Evolutionary conservation across 2,329 filamentous ascomycete genomes (phyloP).

Genomic region (Zymoseptoria pseudotritici): DNA sequence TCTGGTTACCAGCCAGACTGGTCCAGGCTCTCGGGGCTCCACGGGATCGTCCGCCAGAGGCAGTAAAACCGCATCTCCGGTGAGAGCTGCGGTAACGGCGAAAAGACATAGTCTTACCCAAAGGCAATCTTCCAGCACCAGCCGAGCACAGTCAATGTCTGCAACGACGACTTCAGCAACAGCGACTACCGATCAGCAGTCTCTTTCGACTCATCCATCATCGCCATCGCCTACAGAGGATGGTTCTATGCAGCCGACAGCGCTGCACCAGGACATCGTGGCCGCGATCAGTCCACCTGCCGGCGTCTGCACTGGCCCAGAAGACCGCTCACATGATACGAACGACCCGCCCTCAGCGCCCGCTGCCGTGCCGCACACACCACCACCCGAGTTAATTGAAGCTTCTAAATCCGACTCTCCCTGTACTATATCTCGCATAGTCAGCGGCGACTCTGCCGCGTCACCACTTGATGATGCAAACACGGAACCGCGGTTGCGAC

Average conservation of each 20-base stretch:
- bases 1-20: constrained; percentile 26
- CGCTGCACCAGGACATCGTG: not conserved
- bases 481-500: constrained; percentile 16
- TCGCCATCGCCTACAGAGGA: constrained; percentile 26
- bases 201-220: constrained; percentile 29
- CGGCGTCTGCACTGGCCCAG: constrained; percentile 10
- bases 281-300: not conserved
- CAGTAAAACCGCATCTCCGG: constrained; percentile 13
- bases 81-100: constrained; percentile 5
- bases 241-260: constrained; percentile 10
- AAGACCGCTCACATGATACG: constrained; percentile 17
- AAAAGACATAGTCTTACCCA: constrained; percentile 14
- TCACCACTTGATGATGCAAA: constrained; percentile 9
- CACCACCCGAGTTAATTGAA: constrained; percentile 7
- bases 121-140: constrained; percentile 10
- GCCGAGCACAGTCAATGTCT: constrained; percentile 26
- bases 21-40: constrained; percentile 19
- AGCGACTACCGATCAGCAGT: constrained; percentile 23
- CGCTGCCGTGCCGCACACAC: constrained; percentile 15
- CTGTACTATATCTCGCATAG: constrained; percentile 17
- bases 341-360: constrained; percentile 20
- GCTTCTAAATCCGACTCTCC: constrained; percentile 17
- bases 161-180: constrained; percentile 28
- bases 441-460: constrained; percentile 19
- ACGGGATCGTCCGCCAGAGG: constrained; percentile 14